Base-by-base conservation (phyloP, 2,329 filamentous ascomycete species). In the Helicocarpus griseus region DNA sequence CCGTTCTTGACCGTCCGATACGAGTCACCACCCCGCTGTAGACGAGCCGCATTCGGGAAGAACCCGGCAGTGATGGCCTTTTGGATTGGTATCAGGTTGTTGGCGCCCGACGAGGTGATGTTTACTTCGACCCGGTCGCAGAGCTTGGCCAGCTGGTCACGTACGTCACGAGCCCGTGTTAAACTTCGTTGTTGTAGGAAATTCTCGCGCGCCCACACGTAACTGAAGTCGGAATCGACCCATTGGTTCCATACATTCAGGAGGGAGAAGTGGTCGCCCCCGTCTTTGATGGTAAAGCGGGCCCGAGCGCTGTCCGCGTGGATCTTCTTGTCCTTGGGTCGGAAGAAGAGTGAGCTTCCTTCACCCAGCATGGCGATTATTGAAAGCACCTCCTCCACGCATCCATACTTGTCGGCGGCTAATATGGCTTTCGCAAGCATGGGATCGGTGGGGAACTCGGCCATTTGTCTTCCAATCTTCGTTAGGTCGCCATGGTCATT, bases 241-340 rank as follows among this genome's bases (percentile, higher is more conserved):
- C 89, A 98, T 66, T 95, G 87, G 61, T 93, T 91, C 83, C 85
- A 98, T 60, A 98, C 85, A 63, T 95, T 95, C 45, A 97, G 80
- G 1, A 95, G 79, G 0, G 88, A 89, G 4, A 93, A 66, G 61
- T 95, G 87, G 65, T 98, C 93, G 39, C 93, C 93, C 33, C 90
- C 90, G 55, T 94, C 89, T 60, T 89, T 88, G 65, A 91, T 76
- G 0, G 89, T 95, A 70, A 97, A 97, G 1, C 91, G 82, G 33
- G 86, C 85, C 13, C 89, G 83, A 0, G 93, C 93, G 55, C 86
- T 88, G 67, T 98, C 91, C 11, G 93, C 93, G 63, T 96, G 88
- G 26, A 96, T 85, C 67, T 95, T 95, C 75, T 97, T 96, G 71
- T 98, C 90, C 65, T 96, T 95, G 19, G 93, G 90, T 0, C 89